Percentiles rank a stretch among this genome's conserved stretches.
Evolutionary conservation across 2,329 filamentous ascomycete species (phyloP).

Genomic region (Didymellaceae sp.): DNA sequence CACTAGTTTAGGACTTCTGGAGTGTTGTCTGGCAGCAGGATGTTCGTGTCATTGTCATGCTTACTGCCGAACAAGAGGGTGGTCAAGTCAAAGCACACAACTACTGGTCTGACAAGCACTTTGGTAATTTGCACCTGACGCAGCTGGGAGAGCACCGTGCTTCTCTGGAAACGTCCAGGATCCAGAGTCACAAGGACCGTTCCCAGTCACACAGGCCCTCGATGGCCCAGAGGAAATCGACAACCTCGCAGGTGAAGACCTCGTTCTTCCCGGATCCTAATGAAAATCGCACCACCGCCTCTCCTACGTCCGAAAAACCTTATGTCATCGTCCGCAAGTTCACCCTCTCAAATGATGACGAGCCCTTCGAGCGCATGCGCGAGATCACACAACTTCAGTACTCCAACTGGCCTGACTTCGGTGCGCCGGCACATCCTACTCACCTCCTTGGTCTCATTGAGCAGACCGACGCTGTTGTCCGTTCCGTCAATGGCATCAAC

Average conservation of each 20-base stretch:
- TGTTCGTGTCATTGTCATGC: constrained; percentile 91
- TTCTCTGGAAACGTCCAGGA: constrained; percentile 69
- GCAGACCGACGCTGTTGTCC: constrained; percentile 76
- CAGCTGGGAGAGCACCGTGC: constrained; percentile 82
- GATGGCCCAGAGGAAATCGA: constrained; percentile 45
- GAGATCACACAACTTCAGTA: constrained; percentile 97
- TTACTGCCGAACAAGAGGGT: constrained; percentile 92
- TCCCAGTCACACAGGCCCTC: constrained; percentile 35
- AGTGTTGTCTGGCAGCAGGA: constrained; percentile 97
- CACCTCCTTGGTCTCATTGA: constrained; percentile 91
- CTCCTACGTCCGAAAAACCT: constrained; percentile 64
- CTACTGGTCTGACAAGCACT: constrained; percentile 84
- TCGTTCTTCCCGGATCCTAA: constrained; percentile 23
- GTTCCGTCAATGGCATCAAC: constrained; percentile 53
- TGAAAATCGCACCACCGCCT: constrained; percentile 29
- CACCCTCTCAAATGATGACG: constrained; percentile 74
- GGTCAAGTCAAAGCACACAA: constrained; percentile 94
- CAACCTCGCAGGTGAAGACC: constrained; percentile 33
- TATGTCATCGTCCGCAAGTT: constrained; percentile 88
- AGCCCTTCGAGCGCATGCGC: constrained; percentile 84
- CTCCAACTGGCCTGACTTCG: constrained; percentile 96
- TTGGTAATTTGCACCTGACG: constrained; percentile 77
- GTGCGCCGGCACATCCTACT: constrained; percentile 84
- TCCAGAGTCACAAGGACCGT: constrained; percentile 53
- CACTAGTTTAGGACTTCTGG: constrained; percentile 82